Conservation (phyloP, 192 early-diverging fungal species). For the Oehlia diaphana region DNA sequence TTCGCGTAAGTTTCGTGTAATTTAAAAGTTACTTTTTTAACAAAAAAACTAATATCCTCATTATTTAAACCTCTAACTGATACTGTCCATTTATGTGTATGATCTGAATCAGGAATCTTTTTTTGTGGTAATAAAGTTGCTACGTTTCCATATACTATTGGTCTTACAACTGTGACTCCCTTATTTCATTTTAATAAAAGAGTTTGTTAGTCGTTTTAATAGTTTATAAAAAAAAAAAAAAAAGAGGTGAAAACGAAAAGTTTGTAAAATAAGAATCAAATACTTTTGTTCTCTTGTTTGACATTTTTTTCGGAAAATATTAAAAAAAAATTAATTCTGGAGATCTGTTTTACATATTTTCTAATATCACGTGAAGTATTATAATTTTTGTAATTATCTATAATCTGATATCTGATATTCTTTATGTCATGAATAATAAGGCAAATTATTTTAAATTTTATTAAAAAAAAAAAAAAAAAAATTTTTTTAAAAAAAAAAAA, state of each 20-base stretch:
- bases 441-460: no score
- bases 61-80: slow-evolving; percentile 81
- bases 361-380: no score
- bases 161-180: slow-evolving; percentile 67
- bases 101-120: slow-evolving; percentile 69
- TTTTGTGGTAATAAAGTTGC: slow-evolving; percentile 71
- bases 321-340: no score
- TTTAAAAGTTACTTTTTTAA: slow-evolving; percentile 91
- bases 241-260: no score
- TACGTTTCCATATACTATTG: slow-evolving; percentile 86
- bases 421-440: no score
- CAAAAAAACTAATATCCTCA: slow-evolving; percentile 82
- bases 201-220: neutral
- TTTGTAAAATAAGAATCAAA: neutral
- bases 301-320: neutral
- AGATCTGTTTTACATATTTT: no score
- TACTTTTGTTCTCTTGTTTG: slow-evolving; percentile 15
- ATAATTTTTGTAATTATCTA: no score
- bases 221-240: neutral
- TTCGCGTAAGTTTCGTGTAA: slow-evolving; percentile 92
- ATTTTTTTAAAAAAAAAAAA: no score
- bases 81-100: slow-evolving; percentile 97
- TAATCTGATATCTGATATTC: no score
- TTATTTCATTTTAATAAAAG: slow-evolving; percentile 23
- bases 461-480: no score